These are phyloP conservation scores for Colletotrichum siamense DNA, from an alignment of 2,329 filamentous ascomycete genomes.

Conservation along the genomic window DNA sequence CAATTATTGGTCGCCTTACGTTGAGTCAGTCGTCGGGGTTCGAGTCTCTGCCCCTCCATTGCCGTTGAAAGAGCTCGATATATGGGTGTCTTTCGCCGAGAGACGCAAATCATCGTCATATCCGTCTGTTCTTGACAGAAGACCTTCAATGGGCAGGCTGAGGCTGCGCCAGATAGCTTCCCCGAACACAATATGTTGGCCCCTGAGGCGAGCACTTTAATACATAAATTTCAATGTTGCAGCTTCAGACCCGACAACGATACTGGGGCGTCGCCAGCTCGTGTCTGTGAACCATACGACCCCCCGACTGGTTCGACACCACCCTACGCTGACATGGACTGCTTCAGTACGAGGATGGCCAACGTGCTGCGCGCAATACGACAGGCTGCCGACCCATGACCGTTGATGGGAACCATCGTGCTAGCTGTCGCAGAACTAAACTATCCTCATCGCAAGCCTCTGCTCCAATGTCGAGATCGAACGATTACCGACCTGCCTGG, in stretches of 20 bases:
- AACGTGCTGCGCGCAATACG: neutral
- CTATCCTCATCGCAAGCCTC: too few species aligned
- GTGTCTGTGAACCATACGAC: neutral
- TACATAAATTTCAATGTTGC: neutral
- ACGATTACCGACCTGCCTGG: too few species aligned
- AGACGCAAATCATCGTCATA: neutral
- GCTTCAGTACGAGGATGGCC: neutral
- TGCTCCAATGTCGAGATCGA: too few species aligned
- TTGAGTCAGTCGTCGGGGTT: neutral
- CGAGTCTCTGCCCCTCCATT: neutral
- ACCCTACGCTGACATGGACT: neutral
- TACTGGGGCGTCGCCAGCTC: neutral
- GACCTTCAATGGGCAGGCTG: neutral
- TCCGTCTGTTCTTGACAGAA: neutral
- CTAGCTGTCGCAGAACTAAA: too few species aligned
- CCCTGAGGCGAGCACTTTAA: accelerated
- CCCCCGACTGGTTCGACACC: neutral
- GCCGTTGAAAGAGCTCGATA: neutral
- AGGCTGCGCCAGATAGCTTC: neutral
- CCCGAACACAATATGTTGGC: neutral
- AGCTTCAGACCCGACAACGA: neutral
- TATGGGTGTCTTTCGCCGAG: neutral
- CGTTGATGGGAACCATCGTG: too few species aligned
- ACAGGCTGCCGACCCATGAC: neutral
- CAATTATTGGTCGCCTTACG: neutral